Evolutionary conservation across 352 stramenopile genomes (phyloP).

Genomic region (Phytophthora agathidicida): DNA sequence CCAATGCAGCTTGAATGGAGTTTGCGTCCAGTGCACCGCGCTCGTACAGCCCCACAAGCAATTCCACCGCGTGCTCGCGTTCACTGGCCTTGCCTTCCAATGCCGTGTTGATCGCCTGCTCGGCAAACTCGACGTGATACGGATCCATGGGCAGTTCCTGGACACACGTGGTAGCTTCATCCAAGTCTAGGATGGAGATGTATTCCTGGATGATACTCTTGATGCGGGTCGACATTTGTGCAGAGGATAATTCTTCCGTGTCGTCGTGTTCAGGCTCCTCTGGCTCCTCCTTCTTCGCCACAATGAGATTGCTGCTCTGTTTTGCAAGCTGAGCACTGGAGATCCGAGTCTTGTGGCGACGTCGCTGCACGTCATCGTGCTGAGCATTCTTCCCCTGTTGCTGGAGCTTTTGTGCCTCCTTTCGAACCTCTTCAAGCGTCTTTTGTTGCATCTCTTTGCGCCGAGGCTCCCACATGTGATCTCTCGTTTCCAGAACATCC

Average conservation of each 20-base stretch:
- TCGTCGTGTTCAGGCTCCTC: slow-evolving; percentile 28
- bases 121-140: slow-evolving; percentile 67
- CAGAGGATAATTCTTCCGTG: slow-evolving; percentile 29
- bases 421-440: slow-evolving; percentile 84
- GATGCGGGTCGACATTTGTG: slow-evolving; percentile 73
- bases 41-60: slow-evolving; percentile 83
- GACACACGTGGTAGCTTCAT: slow-evolving; percentile 78
- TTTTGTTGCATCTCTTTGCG: slow-evolving; percentile 90
- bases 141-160: slow-evolving; percentile 63
- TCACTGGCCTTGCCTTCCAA: slow-evolving; percentile 80
- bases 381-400: slow-evolving; percentile 89
- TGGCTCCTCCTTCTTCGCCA: slow-evolving; percentile 54
- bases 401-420: slow-evolving; percentile 83
- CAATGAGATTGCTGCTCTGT: slow-evolving; percentile 79
- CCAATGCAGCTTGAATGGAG: slow-evolving; percentile 71
- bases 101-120: slow-evolving; percentile 71
- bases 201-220: slow-evolving; percentile 91
- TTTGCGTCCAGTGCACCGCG: slow-evolving; percentile 64
- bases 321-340: slow-evolving; percentile 82
- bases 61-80: slow-evolving; percentile 68
- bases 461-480: slow-evolving; percentile 87
- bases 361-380: slow-evolving; percentile 77
- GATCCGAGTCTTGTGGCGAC: slow-evolving; percentile 78
- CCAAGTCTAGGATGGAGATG: slow-evolving; percentile 75
- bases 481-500: slow-evolving; percentile 84